These are phyloP conservation scores for Penicillium sp. DNA, from an alignment of 2,329 filamentous ascomycete species.

Conservation along the genomic window DNA sequence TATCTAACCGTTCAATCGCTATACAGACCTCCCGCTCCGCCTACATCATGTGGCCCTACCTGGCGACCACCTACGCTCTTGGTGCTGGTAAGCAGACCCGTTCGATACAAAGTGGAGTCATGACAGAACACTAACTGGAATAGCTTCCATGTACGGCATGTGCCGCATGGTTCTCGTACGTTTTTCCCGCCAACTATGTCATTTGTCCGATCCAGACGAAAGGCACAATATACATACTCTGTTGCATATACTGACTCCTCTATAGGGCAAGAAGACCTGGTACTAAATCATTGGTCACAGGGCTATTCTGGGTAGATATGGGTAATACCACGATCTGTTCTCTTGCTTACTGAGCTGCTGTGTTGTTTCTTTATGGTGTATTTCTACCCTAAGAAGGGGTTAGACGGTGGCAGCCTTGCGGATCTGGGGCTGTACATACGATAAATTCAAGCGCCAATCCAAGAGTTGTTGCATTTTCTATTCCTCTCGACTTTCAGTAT, in stretches of 20 bases:
- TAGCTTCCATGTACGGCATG: slow-evolving; percentile 46
- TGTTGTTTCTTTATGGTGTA: slow-evolving; percentile 32
- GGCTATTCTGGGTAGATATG: slow-evolving; percentile 57
- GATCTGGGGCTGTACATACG: slow-evolving; percentile 42
- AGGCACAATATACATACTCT: not conserved
- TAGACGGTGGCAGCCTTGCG: slow-evolving; percentile 27
- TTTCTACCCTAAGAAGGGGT: slow-evolving; percentile 35
- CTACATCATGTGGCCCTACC: slow-evolving; percentile 64
- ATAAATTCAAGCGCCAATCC: slow-evolving; percentile 35
- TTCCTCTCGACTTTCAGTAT: not conserved
- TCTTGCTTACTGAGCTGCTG: slow-evolving; percentile 10
- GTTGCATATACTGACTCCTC: slow-evolving; percentile 21
- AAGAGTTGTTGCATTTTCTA: slow-evolving; percentile 21
- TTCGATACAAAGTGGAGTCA: slow-evolving; percentile 3
- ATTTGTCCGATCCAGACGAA: not conserved
- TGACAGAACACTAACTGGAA: slow-evolving; percentile 6
- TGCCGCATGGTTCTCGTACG: slow-evolving; percentile 47
- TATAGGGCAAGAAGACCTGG: slow-evolving; percentile 66
- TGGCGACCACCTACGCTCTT: slow-evolving; percentile 53
- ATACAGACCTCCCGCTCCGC: slow-evolving; percentile 56
- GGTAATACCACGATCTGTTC: slow-evolving; percentile 13
- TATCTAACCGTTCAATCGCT: slow-evolving; percentile 17
- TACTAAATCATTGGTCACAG: slow-evolving; percentile 54
- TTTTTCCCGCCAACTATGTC: slow-evolving; percentile 6
- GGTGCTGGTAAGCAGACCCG: slow-evolving; percentile 47